phyloP scores from a whole-genome alignment of 805 yeast species.

The Lachancea cidri region DNA sequence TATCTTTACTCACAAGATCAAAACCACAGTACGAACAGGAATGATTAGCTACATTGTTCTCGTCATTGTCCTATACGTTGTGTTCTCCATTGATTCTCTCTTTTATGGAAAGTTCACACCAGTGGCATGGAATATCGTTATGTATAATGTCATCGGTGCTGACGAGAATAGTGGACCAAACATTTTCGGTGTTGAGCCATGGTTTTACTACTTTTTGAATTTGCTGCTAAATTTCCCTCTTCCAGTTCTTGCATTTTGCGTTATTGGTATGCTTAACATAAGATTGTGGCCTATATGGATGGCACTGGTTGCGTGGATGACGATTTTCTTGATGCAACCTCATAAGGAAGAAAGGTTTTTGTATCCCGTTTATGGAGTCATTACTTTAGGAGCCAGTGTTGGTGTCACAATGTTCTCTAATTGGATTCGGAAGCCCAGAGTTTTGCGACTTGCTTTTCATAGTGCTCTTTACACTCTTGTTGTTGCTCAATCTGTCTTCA shows the following conservation, averaged over 20 bases:
- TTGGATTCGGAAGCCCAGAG: slow-evolving; percentile 1
- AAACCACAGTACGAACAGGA: slow-evolving; percentile 24
- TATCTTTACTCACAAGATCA: slow-evolving; percentile 22
- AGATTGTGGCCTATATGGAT: slow-evolving; percentile 31
- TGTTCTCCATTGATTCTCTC: slow-evolving; percentile 46
- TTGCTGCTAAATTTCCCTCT: slow-evolving; percentile 66
- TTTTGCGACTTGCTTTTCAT: slow-evolving; percentile 16
- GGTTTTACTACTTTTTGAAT: slow-evolving; percentile 64
- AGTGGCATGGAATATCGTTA: slow-evolving; percentile 77
- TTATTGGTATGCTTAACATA: slow-evolving; percentile 22
- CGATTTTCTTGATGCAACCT: slow-evolving; percentile 66
- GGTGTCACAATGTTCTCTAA: slow-evolving; percentile 28
- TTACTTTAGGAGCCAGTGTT: slow-evolving; percentile 59
- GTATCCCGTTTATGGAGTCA: slow-evolving; percentile 75
- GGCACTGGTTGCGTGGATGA: slow-evolving; percentile 63
- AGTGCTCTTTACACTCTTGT: slow-evolving; percentile 6
- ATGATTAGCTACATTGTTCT: slow-evolving; percentile 24
- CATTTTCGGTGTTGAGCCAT: slow-evolving; percentile 83
- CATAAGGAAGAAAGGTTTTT: slow-evolving; percentile 92
- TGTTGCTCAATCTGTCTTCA: slow-evolving; percentile 36
- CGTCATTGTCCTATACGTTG: slow-evolving; percentile 12
- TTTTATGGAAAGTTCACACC: slow-evolving; percentile 57
- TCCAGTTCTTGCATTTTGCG: slow-evolving; percentile 32
- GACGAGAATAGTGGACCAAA: slow-evolving; percentile 72
- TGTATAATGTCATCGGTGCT: slow-evolving; percentile 73